Conservation (phyloP, 2,329 filamentous ascomycete species). For the Thelonectria rubi region DNA sequence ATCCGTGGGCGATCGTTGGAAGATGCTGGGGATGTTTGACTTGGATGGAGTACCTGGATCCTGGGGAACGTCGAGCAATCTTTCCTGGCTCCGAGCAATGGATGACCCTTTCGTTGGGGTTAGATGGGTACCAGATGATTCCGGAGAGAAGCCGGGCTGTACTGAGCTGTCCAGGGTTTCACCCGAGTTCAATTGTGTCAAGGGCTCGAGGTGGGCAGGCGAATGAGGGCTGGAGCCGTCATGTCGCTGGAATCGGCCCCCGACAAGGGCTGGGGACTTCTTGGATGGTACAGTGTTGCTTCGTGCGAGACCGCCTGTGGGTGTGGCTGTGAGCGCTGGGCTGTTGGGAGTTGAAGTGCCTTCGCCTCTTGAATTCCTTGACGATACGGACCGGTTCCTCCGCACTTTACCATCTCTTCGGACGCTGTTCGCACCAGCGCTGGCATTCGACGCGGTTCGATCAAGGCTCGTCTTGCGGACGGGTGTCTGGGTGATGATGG, state of each 20-base stretch:
- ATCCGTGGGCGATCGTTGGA: conserved; percentile 72
- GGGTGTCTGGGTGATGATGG: conserved; percentile 59
- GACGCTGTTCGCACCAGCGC: conserved; percentile 86
- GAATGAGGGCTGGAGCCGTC: conserved; percentile 45
- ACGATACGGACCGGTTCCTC: conserved; percentile 91
- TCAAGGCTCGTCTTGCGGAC: conserved; percentile 60
- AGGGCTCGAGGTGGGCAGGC: conserved; percentile 49
- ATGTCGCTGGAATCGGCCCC: conserved; percentile 68
- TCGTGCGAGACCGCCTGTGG: conserved; percentile 64
- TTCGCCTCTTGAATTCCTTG: conserved; percentile 82
- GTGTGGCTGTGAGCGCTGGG: conserved; percentile 62
- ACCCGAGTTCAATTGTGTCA: conserved; percentile 47
- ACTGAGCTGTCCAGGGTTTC: conserved; percentile 37
- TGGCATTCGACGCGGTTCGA: conserved; percentile 85
- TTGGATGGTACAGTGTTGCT: conserved; percentile 97
- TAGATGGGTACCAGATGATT: conserved; percentile 40
- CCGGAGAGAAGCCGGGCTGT: conserved; percentile 44
- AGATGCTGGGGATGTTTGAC: conserved; percentile 74
- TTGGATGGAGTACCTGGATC: conserved; percentile 64
- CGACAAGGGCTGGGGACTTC: conserved; percentile 76
- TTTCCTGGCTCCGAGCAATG: conserved; percentile 60
- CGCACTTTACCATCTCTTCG: conserved; percentile 81
- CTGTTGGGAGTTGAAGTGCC: conserved; percentile 75
- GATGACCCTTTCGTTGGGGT: conserved; percentile 43
- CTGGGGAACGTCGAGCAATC: conserved; percentile 54